These are phyloP conservation scores for Aristolochia contorta DNA, from an alignment of 164 flowering plant genomes.

Conservation along the genomic window DNA sequence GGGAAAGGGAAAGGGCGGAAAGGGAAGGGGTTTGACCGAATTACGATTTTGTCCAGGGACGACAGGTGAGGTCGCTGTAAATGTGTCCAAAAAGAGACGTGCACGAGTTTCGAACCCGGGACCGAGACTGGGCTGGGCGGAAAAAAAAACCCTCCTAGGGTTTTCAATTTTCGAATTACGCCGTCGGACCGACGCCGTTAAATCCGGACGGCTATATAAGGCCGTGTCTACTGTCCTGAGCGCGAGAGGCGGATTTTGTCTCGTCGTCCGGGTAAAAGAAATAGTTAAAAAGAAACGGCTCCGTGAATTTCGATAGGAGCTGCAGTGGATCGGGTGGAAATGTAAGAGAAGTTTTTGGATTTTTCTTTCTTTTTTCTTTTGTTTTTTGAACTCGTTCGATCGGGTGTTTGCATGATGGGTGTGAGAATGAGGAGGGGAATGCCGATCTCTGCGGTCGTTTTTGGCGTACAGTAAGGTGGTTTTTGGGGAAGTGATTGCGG, in stretches of 20 bases:
- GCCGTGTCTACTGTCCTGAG: background rate
- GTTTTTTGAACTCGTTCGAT: background rate
- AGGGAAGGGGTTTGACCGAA: background rate
- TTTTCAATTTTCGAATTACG: background rate
- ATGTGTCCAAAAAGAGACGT: background rate
- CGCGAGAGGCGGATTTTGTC: no score
- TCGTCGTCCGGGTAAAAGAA: background rate
- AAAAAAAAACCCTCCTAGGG: constrained; percentile 3
- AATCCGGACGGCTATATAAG: no score
- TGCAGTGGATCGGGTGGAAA: background rate
- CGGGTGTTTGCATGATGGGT: no score
- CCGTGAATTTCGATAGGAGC: background rate
- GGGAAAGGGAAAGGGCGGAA: no score
- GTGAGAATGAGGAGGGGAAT: no score
- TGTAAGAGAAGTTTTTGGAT: background rate
- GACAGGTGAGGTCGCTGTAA: background rate
- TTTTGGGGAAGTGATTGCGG: no score
- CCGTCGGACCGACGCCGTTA: constrained; percentile 2
- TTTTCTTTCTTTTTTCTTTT: no score
- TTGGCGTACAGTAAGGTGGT: no score
- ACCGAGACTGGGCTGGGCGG: background rate
- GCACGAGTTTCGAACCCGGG: background rate
- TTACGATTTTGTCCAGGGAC: background rate
- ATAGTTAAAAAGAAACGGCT: background rate
- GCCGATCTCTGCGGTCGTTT: no score